phyloP scores from a whole-genome alignment of 176 grass and related monocot species.

The Otatea glauca region DNA sequence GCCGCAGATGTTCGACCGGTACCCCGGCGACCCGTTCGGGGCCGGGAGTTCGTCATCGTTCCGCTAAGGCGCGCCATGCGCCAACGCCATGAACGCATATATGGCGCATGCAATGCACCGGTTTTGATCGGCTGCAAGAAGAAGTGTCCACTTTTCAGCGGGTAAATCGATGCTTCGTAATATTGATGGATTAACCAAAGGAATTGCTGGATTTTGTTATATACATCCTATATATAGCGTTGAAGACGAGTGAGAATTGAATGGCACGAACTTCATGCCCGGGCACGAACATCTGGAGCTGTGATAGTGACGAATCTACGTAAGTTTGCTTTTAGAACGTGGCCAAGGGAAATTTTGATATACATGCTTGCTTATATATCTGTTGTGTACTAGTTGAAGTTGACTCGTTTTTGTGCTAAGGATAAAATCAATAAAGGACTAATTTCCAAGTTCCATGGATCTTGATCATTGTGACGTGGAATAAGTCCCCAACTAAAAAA shows the following conservation, averaged over 20 bases:
- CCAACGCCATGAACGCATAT: background rate
- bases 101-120: background rate
- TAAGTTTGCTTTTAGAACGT: constrained; percentile 43
- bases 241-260: background rate
- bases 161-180: background rate
- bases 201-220: constrained; percentile 31
- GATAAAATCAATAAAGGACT: constrained; percentile 43
- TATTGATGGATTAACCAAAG: constrained; percentile 27
- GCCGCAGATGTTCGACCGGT: constrained; percentile 61
- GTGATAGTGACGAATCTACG: constrained; percentile 38
- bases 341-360: background rate
- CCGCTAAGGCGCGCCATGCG: constrained; percentile 13
- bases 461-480: background rate
- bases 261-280: background rate
- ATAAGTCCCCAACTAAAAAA: no score
- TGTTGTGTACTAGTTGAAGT: constrained; percentile 48
- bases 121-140: background rate
- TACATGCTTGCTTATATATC: constrained; percentile 36
- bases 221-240: constrained; percentile 19
- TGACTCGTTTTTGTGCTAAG: constrained; percentile 39
- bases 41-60: constrained; percentile 44
- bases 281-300: constrained; percentile 24
- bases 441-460: constrained; percentile 10
- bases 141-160: background rate
- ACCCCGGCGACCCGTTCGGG: constrained; percentile 53